Conservation (phyloP, 1,284 basidiomycete genomes). For the Flammula alnicola region DNA sequence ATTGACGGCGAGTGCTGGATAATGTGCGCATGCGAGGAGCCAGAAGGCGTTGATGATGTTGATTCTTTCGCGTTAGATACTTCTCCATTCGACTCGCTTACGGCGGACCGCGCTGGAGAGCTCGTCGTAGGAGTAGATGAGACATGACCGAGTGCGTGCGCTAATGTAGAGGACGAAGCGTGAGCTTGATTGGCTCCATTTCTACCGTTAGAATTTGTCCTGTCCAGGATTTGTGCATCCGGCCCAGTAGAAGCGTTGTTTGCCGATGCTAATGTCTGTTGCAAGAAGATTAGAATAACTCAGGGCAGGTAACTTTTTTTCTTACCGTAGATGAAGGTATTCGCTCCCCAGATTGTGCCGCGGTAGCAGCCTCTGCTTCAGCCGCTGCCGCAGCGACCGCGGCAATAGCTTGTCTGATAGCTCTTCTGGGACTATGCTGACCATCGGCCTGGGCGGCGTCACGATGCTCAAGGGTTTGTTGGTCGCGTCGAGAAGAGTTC, state of each 20-base stretch:
- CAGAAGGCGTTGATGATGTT: neutral
- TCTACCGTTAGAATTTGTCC: neutral
- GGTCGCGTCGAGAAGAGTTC: too few species aligned
- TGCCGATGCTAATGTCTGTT: neutral
- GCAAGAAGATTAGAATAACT: neutral
- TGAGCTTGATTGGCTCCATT: neutral
- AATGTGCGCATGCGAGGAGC: neutral
- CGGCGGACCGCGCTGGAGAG: neutral
- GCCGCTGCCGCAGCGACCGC: constrained; percentile 27
- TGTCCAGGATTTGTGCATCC: neutral
- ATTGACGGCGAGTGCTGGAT: constrained; percentile 20
- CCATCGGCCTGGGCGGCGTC: constrained; percentile 13
- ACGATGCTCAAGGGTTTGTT: too few species aligned
- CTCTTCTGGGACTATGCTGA: constrained; percentile 4
- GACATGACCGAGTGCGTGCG: constrained; percentile 17
- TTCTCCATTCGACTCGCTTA: constrained; percentile 4
- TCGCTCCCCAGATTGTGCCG: too few species aligned
- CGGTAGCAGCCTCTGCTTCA: constrained; percentile 21
- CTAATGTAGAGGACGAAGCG: constrained; percentile 17
- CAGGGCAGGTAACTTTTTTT: too few species aligned
- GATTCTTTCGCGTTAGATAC: neutral
- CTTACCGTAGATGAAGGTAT: too few species aligned
- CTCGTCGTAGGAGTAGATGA: neutral
- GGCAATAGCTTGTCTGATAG: constrained; percentile 23
- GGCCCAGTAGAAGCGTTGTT: constrained; percentile 8